phyloP scores from a whole-genome alignment of 192 early-diverging fungal genomes.

The Dissophora globulifera region DNA sequence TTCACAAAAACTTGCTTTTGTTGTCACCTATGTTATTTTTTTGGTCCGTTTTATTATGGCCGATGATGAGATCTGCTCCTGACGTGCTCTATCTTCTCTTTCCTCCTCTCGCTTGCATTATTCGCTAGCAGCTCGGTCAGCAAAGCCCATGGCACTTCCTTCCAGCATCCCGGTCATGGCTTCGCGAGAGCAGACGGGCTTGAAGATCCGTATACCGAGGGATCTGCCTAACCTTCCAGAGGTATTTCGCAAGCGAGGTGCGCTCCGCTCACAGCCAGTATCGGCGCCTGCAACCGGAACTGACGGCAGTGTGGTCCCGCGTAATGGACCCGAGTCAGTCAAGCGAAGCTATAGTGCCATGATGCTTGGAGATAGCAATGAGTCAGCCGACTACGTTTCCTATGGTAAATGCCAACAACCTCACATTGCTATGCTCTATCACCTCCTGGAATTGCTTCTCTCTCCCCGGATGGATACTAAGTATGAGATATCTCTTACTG shows the following conservation, averaged over 20 bases:
- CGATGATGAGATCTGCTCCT: too few species aligned
- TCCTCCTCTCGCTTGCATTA: background rate
- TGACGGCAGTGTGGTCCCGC: too few species aligned
- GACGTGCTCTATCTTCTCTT: too few species aligned
- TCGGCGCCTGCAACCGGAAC: background rate
- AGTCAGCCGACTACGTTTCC: background rate
- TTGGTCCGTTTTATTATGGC: too few species aligned
- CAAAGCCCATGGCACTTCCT: background rate
- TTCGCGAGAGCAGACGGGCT: constrained; percentile 5
- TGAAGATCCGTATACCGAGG: constrained; percentile 37
- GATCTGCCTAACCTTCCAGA: constrained; percentile 42
- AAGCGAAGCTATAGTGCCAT: constrained; percentile 39
- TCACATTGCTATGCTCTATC: background rate
- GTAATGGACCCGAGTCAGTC: background rate
- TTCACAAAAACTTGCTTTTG: too few species aligned
- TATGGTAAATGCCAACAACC: constrained; percentile 7
- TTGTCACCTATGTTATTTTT: too few species aligned
- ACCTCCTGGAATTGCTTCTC: background rate
- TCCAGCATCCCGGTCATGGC: background rate
- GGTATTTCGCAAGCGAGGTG: constrained; percentile 39
- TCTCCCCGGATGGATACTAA: too few species aligned
- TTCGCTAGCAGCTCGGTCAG: background rate
- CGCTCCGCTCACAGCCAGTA: constrained; percentile 20
- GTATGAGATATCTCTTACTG: too few species aligned
- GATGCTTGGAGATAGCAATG: constrained; percentile 20